Base-by-base conservation (phyloP, 345 rosid species). In the Luvunga scandens region DNA sequence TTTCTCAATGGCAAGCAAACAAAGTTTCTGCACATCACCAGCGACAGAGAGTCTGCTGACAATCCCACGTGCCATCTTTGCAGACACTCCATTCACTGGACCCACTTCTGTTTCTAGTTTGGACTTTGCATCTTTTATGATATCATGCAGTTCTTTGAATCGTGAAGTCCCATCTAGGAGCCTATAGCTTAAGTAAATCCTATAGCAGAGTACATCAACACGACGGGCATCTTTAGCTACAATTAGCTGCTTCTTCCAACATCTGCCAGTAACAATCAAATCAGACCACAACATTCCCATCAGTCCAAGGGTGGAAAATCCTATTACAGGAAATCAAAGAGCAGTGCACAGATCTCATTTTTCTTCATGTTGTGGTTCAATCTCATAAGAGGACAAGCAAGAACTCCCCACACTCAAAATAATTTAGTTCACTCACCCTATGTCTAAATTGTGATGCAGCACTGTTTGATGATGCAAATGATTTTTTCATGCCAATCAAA, bases 181-280 rank as follows among this genome's bases (percentile, higher is more conserved):
- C 81, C 94, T 88, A 81, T 80, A 91, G 86, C 98, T 85, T 84
- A 97, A 82, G 83, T 81, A 90, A 78, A 97, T 93, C 85, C 99
- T 90, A 82, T 89, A 85, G 79, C 98, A 94, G 2, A 97, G 85
- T 56, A 90, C 91, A 77, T 97, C 99, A 59, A 94, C 75, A 50
- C 98, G 83, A 21, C 99, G 89, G 42, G 99, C 99, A 85, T 92
- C 98, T 83, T 91, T 94, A 19, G 98, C 97, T 63, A 87, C 84
- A 69, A 78, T 77, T 18, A 96, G 87, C 84, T 96, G 99, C 88
- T 92, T 94, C 88, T 90, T 94, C 98, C 97, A 94, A 82, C 84
- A 91, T 67, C 99, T 92, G 91, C 68, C 65, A 82, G 69, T n/a
- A 72, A 69, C 48, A 80, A 80, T 78, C 31, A 77, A 76, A 84